Percentiles rank a stretch among this genome's conserved stretches.
Evolutionary conservation across 208 protist genomes (phyloP).

Genomic region (Borovskyia barvae): DNA sequence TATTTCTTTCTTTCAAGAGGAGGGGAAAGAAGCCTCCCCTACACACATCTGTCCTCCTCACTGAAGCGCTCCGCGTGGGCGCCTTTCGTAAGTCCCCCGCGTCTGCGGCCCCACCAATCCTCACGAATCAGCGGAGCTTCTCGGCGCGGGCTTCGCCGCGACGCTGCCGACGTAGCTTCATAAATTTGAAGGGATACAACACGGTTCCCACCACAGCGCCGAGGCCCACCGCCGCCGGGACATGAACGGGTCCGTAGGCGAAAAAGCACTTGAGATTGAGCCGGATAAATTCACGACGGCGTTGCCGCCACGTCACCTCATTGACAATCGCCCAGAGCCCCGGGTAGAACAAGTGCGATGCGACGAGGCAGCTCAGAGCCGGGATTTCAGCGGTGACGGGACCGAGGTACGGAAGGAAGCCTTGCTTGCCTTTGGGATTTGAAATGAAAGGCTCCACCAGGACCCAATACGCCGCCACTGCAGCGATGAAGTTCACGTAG

Average conservation of each 20-base stretch:
- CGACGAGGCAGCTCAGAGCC: conserved; percentile 38
- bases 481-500: conserved; percentile 58
- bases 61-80: too few species aligned
- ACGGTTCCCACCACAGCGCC: conserved; percentile 33
- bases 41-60: too few species aligned
- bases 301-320: conserved; percentile 50
- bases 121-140: too few species aligned
- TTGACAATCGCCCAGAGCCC: conserved; percentile 67
- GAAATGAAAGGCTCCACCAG: conserved; percentile 45
- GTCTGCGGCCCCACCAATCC: too few species aligned
- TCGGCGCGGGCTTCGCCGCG: not conserved
- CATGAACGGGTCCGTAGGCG: conserved; percentile 44
- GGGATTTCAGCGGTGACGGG: conserved; percentile 60
- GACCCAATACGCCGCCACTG: conserved; percentile 33
- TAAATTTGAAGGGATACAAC: conserved; percentile 60
- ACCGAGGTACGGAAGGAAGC: conserved; percentile 62
- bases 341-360: conserved; percentile 63
- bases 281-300: conserved; percentile 47
- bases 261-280: conserved; percentile 66
- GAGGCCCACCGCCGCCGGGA: conserved; percentile 40
- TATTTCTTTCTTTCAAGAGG: too few species aligned
- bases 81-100: too few species aligned
- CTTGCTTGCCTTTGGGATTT: conserved; percentile 33
- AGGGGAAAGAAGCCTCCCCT: too few species aligned
- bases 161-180: conserved; percentile 29